phyloP scores from a whole-genome alignment of 352 stramenopile species.

The Phytophthora niederhauseri region DNA sequence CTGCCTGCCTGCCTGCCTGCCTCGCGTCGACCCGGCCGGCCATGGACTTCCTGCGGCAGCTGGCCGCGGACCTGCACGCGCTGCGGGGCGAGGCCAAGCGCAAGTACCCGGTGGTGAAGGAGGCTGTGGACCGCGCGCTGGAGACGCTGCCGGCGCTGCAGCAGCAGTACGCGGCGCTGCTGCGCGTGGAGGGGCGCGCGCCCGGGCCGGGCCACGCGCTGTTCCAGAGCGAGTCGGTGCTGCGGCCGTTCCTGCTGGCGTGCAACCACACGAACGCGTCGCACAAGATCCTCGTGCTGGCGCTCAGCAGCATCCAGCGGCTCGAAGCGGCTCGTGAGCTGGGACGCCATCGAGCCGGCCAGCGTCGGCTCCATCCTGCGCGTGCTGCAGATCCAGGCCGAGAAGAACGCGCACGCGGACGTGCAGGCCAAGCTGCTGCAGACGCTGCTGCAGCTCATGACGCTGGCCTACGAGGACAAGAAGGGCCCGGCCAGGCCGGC shows the following conservation, averaged over 20 bases:
- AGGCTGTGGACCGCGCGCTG: constrained; percentile 96
- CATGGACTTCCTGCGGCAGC: constrained; percentile 93
- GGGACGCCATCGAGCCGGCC: constrained; percentile 94
- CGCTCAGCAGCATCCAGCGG: constrained; percentile 95
- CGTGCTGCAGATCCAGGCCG: constrained; percentile 96
- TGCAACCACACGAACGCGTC: constrained; percentile 97
- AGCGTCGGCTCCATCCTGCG: constrained; percentile 96
- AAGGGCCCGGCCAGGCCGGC: constrained; percentile 4
- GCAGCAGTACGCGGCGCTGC: constrained; percentile 93
- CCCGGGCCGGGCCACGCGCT: constrained; percentile 91
- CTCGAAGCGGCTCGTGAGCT: constrained; percentile 94
- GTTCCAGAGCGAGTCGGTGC: constrained; percentile 95
- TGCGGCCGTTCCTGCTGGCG: constrained; percentile 97
- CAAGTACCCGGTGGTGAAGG: constrained; percentile 95
- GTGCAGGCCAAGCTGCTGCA: constrained; percentile 91
- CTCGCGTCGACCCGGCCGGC: no score
- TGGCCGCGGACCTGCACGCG: constrained; percentile 89
- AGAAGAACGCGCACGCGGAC: constrained; percentile 84
- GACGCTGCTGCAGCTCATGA: constrained; percentile 88
- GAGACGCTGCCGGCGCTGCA: constrained; percentile 93
- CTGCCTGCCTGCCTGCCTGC: no score
- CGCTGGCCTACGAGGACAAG: constrained; percentile 76
- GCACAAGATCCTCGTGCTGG: constrained; percentile 93
- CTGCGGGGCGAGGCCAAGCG: constrained; percentile 87
- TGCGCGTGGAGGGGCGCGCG: constrained; percentile 66